These are phyloP conservation scores for Sapria himalayana DNA, from an alignment of 345 rosid genomes.

Conservation along the genomic window DNA sequence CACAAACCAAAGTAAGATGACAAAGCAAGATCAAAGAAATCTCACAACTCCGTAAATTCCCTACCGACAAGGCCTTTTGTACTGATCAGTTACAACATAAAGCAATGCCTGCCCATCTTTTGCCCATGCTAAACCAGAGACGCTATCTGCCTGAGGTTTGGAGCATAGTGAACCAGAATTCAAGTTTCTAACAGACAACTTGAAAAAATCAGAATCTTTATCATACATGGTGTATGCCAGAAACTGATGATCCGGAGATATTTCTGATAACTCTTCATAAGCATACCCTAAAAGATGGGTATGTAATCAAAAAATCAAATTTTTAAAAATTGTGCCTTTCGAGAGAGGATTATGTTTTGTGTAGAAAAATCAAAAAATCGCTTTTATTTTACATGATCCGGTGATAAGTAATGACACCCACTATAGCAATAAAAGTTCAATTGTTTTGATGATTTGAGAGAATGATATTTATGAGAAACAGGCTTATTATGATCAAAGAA, in stretches of 20 bases:
- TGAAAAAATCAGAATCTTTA: conserved; percentile 72
- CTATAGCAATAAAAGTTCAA: too few relatives aligned
- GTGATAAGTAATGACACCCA: too few relatives aligned
- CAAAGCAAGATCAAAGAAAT: not conserved
- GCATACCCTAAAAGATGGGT: conserved; percentile 42
- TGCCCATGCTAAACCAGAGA: conserved; percentile 80
- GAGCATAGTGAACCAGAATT: conserved; percentile 81
- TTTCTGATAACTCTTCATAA: conserved; percentile 78
- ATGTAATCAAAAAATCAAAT: not conserved
- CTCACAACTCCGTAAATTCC: not conserved
- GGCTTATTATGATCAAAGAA: too few relatives aligned
- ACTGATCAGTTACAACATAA: conserved; percentile 69
- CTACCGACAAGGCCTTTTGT: conserved; percentile 70
- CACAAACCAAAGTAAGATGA: not conserved
- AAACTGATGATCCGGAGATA: conserved; percentile 79
- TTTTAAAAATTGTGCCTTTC: not conserved
- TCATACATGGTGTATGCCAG: conserved; percentile 97
- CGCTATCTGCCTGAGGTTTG: conserved; percentile 71
- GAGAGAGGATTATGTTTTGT: not conserved
- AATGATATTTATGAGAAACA: too few relatives aligned
- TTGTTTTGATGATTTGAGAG: too few relatives aligned
- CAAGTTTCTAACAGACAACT: conserved; percentile 58
- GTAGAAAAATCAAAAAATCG: conserved; percentile 1
- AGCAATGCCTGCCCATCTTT: conserved; percentile 69
- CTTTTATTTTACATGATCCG: too few relatives aligned